Conservation (phyloP, 352 stramenopile genomes). For the Phytopythium kandeliae region DNA sequence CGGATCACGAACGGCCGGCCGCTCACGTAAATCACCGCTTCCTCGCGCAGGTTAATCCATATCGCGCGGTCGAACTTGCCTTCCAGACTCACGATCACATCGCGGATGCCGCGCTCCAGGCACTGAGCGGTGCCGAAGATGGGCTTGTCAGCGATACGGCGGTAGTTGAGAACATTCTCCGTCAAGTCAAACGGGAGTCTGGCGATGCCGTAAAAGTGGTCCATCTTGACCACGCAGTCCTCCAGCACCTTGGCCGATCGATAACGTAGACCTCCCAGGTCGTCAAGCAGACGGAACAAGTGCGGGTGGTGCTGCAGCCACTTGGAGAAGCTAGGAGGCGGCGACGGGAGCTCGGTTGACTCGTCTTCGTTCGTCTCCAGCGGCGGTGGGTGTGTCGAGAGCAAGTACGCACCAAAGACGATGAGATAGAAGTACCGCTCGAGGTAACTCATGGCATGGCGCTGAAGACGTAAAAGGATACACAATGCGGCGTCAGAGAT, state of each 20-base stretch:
- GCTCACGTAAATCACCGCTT: slow-evolving; percentile 88
- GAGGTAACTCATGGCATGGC: slow-evolving; percentile 82
- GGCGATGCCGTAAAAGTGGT: slow-evolving; percentile 85
- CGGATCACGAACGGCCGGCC: slow-evolving; percentile 84
- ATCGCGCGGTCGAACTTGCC: slow-evolving; percentile 63
- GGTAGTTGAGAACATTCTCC: slow-evolving; percentile 80
- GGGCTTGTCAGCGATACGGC: slow-evolving; percentile 66
- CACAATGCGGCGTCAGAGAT: slow-evolving; percentile 6
- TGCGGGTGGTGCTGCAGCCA: slow-evolving; percentile 73
- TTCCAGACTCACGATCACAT: slow-evolving; percentile 57
- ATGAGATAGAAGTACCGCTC: slow-evolving; percentile 88
- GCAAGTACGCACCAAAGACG: slow-evolving; percentile 81
- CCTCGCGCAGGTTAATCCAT: slow-evolving; percentile 90
- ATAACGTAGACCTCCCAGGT: slow-evolving; percentile 74
- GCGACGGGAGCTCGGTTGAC: slow-evolving; percentile 2
- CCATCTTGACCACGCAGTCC: slow-evolving; percentile 83
- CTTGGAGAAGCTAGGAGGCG: slow-evolving; percentile 60
- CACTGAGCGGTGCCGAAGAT: slow-evolving; percentile 85
- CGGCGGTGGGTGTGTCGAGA: slow-evolving; percentile 22
- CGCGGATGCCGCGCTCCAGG: slow-evolving; percentile 62
- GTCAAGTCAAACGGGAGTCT: slow-evolving; percentile 62
- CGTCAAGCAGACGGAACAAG: slow-evolving; percentile 70
- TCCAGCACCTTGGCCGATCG: slow-evolving; percentile 78
- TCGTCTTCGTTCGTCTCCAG: slow-evolving; percentile 8
- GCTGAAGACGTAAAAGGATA: slow-evolving; percentile 16